Percentiles rank a stretch among this genome's conserved stretches.
These are phyloP conservation scores for Coemansia sp. DNA, from an alignment of 192 early-diverging fungal genomes.

Conservation along the genomic window DNA sequence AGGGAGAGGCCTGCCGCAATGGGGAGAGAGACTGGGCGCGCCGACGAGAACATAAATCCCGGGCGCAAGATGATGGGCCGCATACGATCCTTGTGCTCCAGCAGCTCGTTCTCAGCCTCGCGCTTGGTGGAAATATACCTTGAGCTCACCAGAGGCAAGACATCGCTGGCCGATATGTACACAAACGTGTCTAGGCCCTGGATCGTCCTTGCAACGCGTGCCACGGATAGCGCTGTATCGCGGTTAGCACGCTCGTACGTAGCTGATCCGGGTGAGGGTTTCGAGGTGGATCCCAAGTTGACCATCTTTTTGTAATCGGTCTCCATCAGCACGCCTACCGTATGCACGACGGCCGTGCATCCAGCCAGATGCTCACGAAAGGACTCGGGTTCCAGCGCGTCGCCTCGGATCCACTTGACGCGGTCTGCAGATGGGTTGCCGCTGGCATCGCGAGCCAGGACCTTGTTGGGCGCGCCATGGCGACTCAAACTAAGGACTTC, in stretches of 20 bases:
- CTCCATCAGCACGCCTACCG: conserved; percentile 72
- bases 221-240: conserved; percentile 66
- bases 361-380: conserved; percentile 56
- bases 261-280: conserved; percentile 15
- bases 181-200: conserved; percentile 59
- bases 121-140: conserved; percentile 73
- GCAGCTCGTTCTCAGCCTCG: conserved; percentile 62
- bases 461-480: conserved; percentile 40
- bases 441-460: neutral
- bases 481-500: conserved; percentile 56
- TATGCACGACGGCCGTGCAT: conserved; percentile 68
- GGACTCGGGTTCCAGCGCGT: conserved; percentile 62
- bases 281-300: conserved; percentile 32
- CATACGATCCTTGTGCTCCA: conserved; percentile 47
- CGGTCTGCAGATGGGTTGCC: conserved; percentile 1
- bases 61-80: conserved; percentile 61
- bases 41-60: conserved; percentile 63
- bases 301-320: conserved; percentile 62
- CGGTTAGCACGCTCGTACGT: conserved; percentile 70
- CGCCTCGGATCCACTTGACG: conserved; percentile 63
- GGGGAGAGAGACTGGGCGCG: conserved; percentile 60
- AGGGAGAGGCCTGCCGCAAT: conserved; percentile 57
- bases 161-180: conserved; percentile 68
- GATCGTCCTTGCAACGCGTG: conserved; percentile 51
- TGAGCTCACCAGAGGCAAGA: conserved; percentile 62